Evolutionary conservation across 805 yeast species (phyloP).

Genomic region (Pichia eremophila): DNA sequence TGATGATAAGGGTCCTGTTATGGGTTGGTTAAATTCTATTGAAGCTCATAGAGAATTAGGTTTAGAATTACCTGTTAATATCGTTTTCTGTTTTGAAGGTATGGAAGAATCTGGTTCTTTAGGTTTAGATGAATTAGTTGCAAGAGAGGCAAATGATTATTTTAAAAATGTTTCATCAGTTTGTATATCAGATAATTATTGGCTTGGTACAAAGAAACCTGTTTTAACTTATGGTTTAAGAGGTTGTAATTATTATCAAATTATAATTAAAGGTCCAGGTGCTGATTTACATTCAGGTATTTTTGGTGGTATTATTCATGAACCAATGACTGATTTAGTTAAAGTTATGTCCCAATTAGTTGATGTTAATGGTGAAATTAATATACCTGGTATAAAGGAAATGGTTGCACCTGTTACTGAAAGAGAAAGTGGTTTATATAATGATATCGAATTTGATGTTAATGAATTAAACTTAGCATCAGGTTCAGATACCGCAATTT

Average conservation of each 20-base stretch:
- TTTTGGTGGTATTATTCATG: slow-evolving; percentile 95
- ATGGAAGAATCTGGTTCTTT: slow-evolving; percentile 98
- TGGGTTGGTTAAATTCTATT: slow-evolving; percentile 91
- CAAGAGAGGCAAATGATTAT: slow-evolving; percentile 65
- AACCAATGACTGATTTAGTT: slow-evolving; percentile 91
- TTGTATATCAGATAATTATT: slow-evolving; percentile 93
- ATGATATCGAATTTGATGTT: slow-evolving; percentile 75
- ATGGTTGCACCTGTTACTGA: slow-evolving; percentile 93
- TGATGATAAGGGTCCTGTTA: slow-evolving; percentile 97
- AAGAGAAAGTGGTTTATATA: slow-evolving; percentile 70
- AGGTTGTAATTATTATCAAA: slow-evolving; percentile 90
- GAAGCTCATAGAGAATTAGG: slow-evolving; percentile 85
- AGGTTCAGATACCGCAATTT: slow-evolving; percentile 78
- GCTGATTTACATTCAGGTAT: slow-evolving; percentile 97
- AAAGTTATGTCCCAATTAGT: slow-evolving; percentile 72
- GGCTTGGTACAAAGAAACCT: slow-evolving; percentile 97
- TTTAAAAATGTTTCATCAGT: slow-evolving; percentile 89
- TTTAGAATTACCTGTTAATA: slow-evolving; percentile 85
- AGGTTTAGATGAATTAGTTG: slow-evolving; percentile 80
- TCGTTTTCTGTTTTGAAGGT: slow-evolving; percentile 91
- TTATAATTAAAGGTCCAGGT: slow-evolving; percentile 77
- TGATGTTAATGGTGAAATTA: slow-evolving; percentile 70
- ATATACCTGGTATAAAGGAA: slow-evolving; percentile 80
- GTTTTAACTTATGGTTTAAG: slow-evolving; percentile 95
- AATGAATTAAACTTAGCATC: slow-evolving; percentile 81